Conservation (phyloP, 169 alveolate genomes). For the Plasmodium chabaudi region DNA sequence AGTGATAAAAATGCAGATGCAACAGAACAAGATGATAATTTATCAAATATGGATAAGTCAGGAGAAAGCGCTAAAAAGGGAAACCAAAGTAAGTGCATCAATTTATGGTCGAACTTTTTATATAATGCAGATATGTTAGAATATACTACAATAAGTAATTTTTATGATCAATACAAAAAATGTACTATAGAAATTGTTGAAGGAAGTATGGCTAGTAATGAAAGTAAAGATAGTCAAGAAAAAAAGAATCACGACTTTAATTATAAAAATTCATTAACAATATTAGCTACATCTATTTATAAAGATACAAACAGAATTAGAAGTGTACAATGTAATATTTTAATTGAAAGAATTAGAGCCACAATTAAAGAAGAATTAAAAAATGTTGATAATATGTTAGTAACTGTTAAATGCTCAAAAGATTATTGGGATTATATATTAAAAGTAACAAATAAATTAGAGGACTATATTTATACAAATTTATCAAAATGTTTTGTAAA, state of each 20-base stretch:
- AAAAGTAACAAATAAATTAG: slow-evolving; percentile 15
- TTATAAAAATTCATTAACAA: slow-evolving; percentile 51
- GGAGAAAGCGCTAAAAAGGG: not conserved
- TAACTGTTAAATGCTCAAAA: slow-evolving; percentile 46
- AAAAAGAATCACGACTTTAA: slow-evolving; percentile 52
- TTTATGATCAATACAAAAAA: slow-evolving; percentile 51
- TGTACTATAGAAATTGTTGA: slow-evolving; percentile 42
- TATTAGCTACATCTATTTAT: slow-evolving; percentile 35
- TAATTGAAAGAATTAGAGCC: slow-evolving; percentile 23
- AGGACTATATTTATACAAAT: slow-evolving; percentile 25
- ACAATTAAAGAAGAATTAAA: slow-evolving; percentile 49
- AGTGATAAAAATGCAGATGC: slow-evolving; percentile 27
- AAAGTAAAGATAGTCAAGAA: not conserved
- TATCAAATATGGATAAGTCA: not conserved
- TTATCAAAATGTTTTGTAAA: slow-evolving; percentile 66
- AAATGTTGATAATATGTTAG: slow-evolving; percentile 36
- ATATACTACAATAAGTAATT: slow-evolving; percentile 27
- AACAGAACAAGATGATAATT: slow-evolving; percentile 21
- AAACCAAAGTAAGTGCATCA: slow-evolving; percentile 49
- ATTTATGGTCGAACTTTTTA: slow-evolving; percentile 64
- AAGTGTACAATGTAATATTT: slow-evolving; percentile 33
- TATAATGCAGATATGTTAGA: slow-evolving; percentile 61
- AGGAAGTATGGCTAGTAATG: no score
- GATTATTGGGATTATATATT: slow-evolving; percentile 58
- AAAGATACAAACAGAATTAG: slow-evolving; percentile 66